phyloP scores from a whole-genome alignment of 2,329 filamentous ascomycete genomes.

The Colletotrichum godetiae region DNA sequence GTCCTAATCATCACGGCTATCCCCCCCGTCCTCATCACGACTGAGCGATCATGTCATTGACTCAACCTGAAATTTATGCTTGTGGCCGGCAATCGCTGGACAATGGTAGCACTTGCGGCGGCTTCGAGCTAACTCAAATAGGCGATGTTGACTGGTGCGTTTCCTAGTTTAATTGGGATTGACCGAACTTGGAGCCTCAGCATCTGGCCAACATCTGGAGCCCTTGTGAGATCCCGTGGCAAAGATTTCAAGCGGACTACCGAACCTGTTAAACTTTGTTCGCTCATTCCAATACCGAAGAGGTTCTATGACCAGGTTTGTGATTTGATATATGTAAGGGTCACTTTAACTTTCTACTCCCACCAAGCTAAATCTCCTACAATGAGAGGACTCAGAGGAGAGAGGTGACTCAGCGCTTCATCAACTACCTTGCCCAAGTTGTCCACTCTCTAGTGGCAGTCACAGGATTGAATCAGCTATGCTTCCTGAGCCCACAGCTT shows the following conservation, averaged over 20 bases:
- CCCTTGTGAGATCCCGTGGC: not conserved
- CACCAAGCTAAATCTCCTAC: not conserved
- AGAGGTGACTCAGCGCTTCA: not conserved
- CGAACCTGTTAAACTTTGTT: not conserved
- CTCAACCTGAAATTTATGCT: too few relatives aligned
- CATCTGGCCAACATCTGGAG: not conserved
- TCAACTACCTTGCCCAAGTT: not conserved
- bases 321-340: not conserved
- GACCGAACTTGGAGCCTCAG: not conserved
- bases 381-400: not conserved
- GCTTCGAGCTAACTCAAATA: not conserved
- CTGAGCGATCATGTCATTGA: too few relatives aligned
- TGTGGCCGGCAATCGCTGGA: too few relatives aligned
- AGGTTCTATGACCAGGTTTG: too few relatives aligned
- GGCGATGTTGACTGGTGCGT: not conserved
- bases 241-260: not conserved
- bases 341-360: not conserved
- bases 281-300: too few relatives aligned
- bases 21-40: too few relatives aligned
- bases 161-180: not conserved
- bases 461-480: not conserved
- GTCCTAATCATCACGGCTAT: too few relatives aligned
- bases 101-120: not conserved
- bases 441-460: not conserved
- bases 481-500: not conserved